Percentiles rank a stretch among this genome's conserved stretches.
Conservation (phyloP, 495 filamentous ascomycete genomes). For the Neohortaea acidophila region DNA sequence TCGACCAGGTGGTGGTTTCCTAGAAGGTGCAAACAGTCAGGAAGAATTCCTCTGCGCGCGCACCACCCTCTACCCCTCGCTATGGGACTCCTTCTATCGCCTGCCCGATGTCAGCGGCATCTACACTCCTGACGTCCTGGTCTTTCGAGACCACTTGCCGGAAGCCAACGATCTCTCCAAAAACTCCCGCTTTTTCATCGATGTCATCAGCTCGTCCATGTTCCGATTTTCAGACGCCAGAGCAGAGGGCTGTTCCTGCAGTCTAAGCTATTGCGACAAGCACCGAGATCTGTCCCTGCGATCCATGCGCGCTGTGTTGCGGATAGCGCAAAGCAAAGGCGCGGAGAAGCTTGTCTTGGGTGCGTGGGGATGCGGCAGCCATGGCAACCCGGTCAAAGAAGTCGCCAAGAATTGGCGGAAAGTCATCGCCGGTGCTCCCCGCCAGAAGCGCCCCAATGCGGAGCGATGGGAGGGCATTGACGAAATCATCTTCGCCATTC, state of each 20-base stretch:
- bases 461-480: constrained; percentile 24
- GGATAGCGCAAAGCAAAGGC: constrained; percentile 19
- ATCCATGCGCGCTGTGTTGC: constrained; percentile 28
- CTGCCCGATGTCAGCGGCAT: constrained; percentile 26
- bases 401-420: constrained; percentile 24
- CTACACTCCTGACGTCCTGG: constrained; percentile 22
- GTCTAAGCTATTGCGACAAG: constrained; percentile 20
- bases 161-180: constrained; percentile 20
- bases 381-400: constrained; percentile 27
- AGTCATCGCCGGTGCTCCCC: constrained; percentile 18
- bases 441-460: constrained; percentile 11
- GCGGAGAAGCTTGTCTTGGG: constrained; percentile 25
- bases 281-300: constrained; percentile 18
- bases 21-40: constrained; percentile 25
- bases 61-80: constrained; percentile 24
- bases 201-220: constrained; percentile 25
- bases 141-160: constrained; percentile 18
- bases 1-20: constrained; percentile 19
- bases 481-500: constrained; percentile 38
- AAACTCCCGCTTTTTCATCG: constrained; percentile 23
- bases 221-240: constrained; percentile 23
- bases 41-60: constrained; percentile 29
- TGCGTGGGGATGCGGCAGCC: constrained; percentile 28
- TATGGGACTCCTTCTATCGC: constrained; percentile 25
- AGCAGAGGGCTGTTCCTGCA: constrained; percentile 23